These are phyloP conservation scores for Sporobolomyces roseus DNA, from an alignment of 768 basidiomycete species.

Conservation along the genomic window DNA sequence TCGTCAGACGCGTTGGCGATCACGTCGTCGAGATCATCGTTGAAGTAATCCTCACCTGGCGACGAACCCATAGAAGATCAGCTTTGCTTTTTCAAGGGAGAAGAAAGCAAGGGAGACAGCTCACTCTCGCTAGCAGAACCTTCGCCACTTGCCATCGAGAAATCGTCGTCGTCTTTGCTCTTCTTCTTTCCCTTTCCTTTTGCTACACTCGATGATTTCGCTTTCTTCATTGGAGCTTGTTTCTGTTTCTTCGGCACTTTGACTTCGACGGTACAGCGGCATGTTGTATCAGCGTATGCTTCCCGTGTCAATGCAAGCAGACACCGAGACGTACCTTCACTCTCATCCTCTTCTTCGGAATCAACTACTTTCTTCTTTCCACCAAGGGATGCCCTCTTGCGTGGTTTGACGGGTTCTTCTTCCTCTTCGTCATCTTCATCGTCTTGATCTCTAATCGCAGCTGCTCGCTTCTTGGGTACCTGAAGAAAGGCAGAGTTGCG, in stretches of 20 bases:
- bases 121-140: constrained; percentile 20
- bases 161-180: constrained; percentile 26
- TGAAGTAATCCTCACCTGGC: constrained; percentile 34
- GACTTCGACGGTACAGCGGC: neutral
- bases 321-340: neutral
- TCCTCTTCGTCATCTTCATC: neutral
- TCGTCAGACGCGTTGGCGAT: constrained; percentile 21
- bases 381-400: constrained; percentile 1
- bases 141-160: constrained; percentile 10
- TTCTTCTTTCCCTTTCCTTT: constrained; percentile 29
- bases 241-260: neutral
- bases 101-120: neutral
- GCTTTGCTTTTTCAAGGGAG: neutral
- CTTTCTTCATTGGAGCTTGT: neutral
- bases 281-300: neutral
- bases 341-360: constrained; percentile 14
- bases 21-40: constrained; percentile 37
- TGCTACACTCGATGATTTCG: neutral
- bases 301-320: neutral
- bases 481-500: no score
- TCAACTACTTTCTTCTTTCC: constrained; percentile 2
- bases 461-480: constrained; percentile 3
- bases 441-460: neutral
- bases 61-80: neutral
- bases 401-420: constrained; percentile 12